Evolutionary conservation across 345 rosid genomes (phyloP).

Genomic region (Corymbia maculata): DNA sequence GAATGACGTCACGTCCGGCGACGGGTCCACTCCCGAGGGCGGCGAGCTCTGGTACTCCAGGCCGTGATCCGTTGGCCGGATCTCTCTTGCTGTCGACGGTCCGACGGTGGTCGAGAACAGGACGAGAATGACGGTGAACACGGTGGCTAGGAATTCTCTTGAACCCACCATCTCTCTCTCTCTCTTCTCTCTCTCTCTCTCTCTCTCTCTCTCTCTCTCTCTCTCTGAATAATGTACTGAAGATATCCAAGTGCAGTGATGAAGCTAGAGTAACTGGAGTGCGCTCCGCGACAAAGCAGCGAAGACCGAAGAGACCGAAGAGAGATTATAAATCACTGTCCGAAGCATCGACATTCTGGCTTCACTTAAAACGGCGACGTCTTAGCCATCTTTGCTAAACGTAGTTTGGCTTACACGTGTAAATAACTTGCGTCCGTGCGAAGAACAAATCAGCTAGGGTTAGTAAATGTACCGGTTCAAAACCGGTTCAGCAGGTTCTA

Average conservation of each 20-base stretch:
- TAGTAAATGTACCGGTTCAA: neutral
- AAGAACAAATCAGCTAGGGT: neutral
- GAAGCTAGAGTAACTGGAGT: neutral
- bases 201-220: too few relatives aligned
- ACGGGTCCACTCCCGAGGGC: slow-evolving; percentile 4
- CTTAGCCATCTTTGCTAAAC: neutral
- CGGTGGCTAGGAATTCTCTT: neutral
- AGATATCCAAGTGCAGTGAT: neutral
- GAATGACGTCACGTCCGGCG: slow-evolving; percentile 47
- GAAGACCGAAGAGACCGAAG: neutral
- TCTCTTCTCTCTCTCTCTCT: too few relatives aligned
- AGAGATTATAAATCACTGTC: neutral
- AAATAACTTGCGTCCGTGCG: neutral
- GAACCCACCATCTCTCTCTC: neutral
- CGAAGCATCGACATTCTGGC: neutral
- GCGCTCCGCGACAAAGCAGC: neutral
- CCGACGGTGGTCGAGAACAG: neutral
- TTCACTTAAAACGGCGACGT: neutral
- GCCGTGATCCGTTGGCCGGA: slow-evolving; percentile 73
- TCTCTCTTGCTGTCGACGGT: slow-evolving; percentile 12
- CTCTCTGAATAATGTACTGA: neutral
- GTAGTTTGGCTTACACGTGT: neutral
- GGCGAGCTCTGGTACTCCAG: slow-evolving; percentile 42
- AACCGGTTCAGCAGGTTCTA: neutral
- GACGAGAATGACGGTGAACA: neutral